Conservation (phyloP, 2,329 filamentous ascomycete species). For the Blastomyces emzantsi region DNA sequence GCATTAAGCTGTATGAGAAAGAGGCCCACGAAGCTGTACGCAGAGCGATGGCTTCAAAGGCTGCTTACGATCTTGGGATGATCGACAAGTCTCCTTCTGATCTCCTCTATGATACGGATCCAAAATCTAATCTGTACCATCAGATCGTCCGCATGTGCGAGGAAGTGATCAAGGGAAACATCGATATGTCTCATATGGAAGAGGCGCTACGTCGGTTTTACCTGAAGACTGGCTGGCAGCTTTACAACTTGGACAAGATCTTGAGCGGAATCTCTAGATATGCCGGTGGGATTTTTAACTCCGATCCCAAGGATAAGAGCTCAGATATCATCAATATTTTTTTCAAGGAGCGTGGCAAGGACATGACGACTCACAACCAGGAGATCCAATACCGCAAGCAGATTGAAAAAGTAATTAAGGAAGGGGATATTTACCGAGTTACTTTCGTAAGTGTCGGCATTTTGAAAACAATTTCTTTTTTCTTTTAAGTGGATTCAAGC, state of each 20-base stretch:
- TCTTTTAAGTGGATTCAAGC: constrained; percentile 9
- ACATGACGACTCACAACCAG: constrained; percentile 78
- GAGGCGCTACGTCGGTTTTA: constrained; percentile 89
- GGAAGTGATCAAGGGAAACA: constrained; percentile 70
- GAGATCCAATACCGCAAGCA: constrained; percentile 88
- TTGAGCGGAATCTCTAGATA: constrained; percentile 72
- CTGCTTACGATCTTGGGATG: constrained; percentile 75
- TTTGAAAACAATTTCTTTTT: not conserved
- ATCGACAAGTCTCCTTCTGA: constrained; percentile 64
- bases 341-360: constrained; percentile 67
- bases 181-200: constrained; percentile 76
- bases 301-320: constrained; percentile 87
- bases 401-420: constrained; percentile 86
- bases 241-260: constrained; percentile 88
- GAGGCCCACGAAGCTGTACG: constrained; percentile 65
- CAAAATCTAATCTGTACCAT: constrained; percentile 66
- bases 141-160: constrained; percentile 80
- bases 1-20: constrained; percentile 70
- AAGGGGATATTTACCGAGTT: constrained; percentile 83
- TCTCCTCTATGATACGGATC: constrained; percentile 61
- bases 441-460: constrained; percentile 62
- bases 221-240: constrained; percentile 78
- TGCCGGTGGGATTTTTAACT: constrained; percentile 71
- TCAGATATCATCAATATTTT: constrained; percentile 84
- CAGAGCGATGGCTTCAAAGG: constrained; percentile 64